These are phyloP conservation scores for Rheum nobile DNA, from an alignment of 148 eudicot genomes.

Conservation along the genomic window DNA sequence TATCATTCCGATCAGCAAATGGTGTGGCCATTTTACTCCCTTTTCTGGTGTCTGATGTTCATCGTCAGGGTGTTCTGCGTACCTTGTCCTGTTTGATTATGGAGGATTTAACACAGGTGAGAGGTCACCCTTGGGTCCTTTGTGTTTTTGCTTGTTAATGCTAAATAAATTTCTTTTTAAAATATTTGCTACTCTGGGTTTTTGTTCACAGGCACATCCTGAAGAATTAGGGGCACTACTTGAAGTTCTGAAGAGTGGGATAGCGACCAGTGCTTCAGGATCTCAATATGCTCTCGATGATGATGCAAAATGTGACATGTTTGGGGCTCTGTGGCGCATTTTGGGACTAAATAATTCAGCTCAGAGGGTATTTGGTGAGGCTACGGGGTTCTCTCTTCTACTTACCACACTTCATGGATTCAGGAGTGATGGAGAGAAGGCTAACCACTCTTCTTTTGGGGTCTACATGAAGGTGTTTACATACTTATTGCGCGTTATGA, in stretches of 20 bases:
- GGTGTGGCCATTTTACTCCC: slow-evolving; percentile 80
- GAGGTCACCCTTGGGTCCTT: slow-evolving; percentile 9
- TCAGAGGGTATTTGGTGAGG: slow-evolving; percentile 95
- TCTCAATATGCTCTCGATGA: slow-evolving; percentile 62
- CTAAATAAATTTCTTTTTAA: not conserved
- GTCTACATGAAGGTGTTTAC: slow-evolving; percentile 59
- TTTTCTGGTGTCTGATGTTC: slow-evolving; percentile 72
- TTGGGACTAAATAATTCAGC: slow-evolving; percentile 68
- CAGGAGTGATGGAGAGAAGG: slow-evolving; percentile 50
- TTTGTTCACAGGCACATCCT: slow-evolving; percentile 56
- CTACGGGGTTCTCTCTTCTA: slow-evolving; percentile 91
- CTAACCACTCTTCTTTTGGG: slow-evolving; percentile 25
- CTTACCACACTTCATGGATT: slow-evolving; percentile 78
- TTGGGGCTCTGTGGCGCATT: slow-evolving; percentile 93
- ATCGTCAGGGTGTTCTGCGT: slow-evolving; percentile 90
- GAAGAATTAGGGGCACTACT: slow-evolving; percentile 84
- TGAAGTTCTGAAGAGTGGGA: slow-evolving; percentile 86
- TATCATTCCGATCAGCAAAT: slow-evolving; percentile 75
- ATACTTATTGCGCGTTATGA: slow-evolving; percentile 74
- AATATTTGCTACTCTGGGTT: not conserved
- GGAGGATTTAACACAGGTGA: slow-evolving; percentile 81
- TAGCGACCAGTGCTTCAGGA: slow-evolving; percentile 77
- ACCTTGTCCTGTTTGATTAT: slow-evolving; percentile 79
- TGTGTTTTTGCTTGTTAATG: not conserved
- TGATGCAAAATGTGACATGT: slow-evolving; percentile 88